Base-by-base conservation (phyloP, 2,329 filamentous ascomycete species). In the Coleophoma eucalyptorum region DNA sequence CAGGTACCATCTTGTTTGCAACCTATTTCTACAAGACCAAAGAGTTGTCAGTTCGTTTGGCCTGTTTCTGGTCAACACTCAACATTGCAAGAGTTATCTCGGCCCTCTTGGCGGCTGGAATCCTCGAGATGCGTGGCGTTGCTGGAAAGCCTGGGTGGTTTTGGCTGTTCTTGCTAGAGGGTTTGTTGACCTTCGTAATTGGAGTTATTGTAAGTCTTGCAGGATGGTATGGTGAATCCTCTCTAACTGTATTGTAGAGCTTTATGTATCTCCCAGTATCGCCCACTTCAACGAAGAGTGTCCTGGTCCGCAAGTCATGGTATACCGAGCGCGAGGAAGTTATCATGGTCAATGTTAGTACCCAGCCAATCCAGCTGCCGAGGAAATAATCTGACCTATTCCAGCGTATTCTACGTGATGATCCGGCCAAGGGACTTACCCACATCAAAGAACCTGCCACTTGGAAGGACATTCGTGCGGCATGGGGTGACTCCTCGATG, bases 21-120 rank as follows among this genome's bases (percentile, higher is more conserved):
- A 83, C 80, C 2, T 90, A 90, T 65, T 90, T 86, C 67, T 90
- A 89, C 70, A 89, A 79, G 3, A 80, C 80, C 1, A 75, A 74
- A 48, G 87, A 90, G 62, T 69, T 90, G 1, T 83, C 86, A 0
- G 75, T 80, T 32, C 79, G 87, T 0, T 72, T 90, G 10, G 81
- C 82, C 41, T 84, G 76, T 60, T 90, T 90, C 66, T 90, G 86
- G 87, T 73, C 72, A 1, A 75, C 73, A 2, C 66, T 76, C 21
- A 75, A 72, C 48, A 58, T 73, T 31, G 56, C 57, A 16, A 45
- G 68, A 50, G 67, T 76, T 37, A 70, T 75, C 33, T 75, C 79
- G 0, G 78, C 81, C 13, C 64, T 76, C 0, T 53, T 76, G 5
- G 74, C 73, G 5, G 71, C 70, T 1, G 72, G 67, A 2, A 68